Evolutionary conservation across 768 basidiomycete genomes (phyloP).

Genomic region (Naganishia vishniacii): DNA sequence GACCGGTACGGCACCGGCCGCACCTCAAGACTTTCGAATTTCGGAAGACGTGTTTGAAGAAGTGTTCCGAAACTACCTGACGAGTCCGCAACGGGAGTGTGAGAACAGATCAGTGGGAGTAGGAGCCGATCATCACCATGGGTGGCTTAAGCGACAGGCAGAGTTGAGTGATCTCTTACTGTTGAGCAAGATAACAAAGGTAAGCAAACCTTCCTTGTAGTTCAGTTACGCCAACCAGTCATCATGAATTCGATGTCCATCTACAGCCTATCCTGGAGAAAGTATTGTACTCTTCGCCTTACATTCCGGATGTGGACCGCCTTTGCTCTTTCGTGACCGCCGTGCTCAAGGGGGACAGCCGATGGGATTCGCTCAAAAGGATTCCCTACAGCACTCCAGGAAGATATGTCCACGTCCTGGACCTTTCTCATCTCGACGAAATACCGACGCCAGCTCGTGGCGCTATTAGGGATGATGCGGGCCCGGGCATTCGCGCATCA

Average conservation of each 20-base stretch:
- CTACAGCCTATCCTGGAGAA: slow-evolving; percentile 19
- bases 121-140: no score
- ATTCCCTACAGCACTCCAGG: slow-evolving; percentile 83
- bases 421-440: slow-evolving; percentile 52
- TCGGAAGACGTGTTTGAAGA: slow-evolving; percentile 14
- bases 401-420: slow-evolving; percentile 72
- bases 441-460: neutral
- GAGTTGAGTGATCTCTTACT: neutral
- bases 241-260: neutral
- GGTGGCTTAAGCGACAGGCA: slow-evolving; percentile 1
- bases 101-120: no score
- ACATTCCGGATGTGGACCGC: slow-evolving; percentile 51
- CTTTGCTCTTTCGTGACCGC: slow-evolving; percentile 60
- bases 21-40: slow-evolving; percentile 16
- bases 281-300: slow-evolving; percentile 42
- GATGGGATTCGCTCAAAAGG: slow-evolving; percentile 82
- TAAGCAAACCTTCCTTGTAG: neutral
- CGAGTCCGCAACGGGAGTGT: neutral
- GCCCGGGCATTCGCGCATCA: no score
- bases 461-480: neutral
- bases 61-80: slow-evolving; percentile 3
- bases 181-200: slow-evolving; percentile 25
- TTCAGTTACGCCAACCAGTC: neutral
- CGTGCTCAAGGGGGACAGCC: slow-evolving; percentile 62
- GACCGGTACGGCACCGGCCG: slow-evolving; percentile 9